Conservation (phyloP, 1,139 yeast genomes). For the Scheffersomyces illinoinensis region DNA sequence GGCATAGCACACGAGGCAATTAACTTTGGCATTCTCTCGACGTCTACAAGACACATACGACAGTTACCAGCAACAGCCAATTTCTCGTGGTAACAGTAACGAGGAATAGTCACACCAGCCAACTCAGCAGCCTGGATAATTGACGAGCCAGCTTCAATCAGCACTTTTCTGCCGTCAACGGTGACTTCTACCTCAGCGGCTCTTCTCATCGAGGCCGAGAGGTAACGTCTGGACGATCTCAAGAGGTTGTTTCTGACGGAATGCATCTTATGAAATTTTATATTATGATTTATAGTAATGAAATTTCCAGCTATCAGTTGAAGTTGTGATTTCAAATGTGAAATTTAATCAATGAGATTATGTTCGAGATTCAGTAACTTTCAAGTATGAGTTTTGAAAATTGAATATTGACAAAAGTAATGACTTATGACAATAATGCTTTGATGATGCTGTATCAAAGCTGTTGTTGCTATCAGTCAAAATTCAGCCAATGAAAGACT, state of each 20-base stretch:
- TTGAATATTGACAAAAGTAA: background rate
- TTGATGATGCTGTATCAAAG: background rate
- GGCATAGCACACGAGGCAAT: slow-evolving; percentile 94
- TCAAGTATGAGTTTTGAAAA: background rate
- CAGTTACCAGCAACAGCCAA: slow-evolving; percentile 94
- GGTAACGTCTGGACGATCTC: slow-evolving; percentile 30
- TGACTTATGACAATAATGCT: background rate
- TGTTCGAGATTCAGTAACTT: background rate
- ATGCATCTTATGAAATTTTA: background rate
- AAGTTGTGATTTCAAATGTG: background rate
- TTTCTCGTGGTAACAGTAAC: slow-evolving; percentile 91
- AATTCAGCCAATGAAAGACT: background rate
- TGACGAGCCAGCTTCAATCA: slow-evolving; percentile 84
- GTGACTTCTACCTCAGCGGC: slow-evolving; percentile 70
- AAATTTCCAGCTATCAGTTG: background rate
- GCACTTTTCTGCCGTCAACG: slow-evolving; percentile 74
- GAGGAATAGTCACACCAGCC: slow-evolving; percentile 85
- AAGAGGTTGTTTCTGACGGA: slow-evolving; percentile 25
- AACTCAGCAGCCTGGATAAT: slow-evolving; percentile 90
- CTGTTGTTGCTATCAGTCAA: background rate
- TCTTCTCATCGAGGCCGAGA: slow-evolving; percentile 26
- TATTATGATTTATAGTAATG: slow-evolving; percentile 1
- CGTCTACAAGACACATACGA: slow-evolving; percentile 91
- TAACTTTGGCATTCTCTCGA: slow-evolving; percentile 87
- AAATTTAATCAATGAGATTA: background rate